Evolutionary conservation across 768 basidiomycete species (phyloP).

Genomic region (Hirschioporus abietinus): DNA sequence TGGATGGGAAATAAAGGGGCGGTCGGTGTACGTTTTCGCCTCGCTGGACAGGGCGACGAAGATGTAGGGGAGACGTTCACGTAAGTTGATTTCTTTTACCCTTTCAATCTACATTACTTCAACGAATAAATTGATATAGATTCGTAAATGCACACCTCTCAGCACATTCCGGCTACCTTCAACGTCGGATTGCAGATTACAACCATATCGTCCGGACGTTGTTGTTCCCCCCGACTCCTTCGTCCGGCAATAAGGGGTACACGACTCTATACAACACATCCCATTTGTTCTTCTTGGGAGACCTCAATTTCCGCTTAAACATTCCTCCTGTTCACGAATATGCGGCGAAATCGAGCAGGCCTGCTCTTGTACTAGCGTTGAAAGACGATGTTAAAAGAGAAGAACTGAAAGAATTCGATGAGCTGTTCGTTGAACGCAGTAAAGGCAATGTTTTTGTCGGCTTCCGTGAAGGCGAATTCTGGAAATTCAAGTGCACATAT

Average conservation of each 20-base stretch:
- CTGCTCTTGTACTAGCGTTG: conserved; percentile 38
- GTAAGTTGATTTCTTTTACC: conserved; percentile 43
- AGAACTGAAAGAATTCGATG: conserved; percentile 65
- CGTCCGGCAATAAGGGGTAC: conserved; percentile 29
- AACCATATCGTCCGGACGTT: conserved; percentile 74
- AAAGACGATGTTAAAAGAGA: conserved; percentile 49
- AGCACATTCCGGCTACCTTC: conserved; percentile 65
- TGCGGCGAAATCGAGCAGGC: conserved; percentile 21
- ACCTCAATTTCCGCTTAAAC: conserved; percentile 87
- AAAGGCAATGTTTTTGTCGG: conserved; percentile 66
- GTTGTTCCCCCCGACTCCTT: conserved; percentile 58
- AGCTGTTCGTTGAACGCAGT: conserved; percentile 57
- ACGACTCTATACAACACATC: conserved; percentile 79
- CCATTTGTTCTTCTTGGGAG: conserved; percentile 90
- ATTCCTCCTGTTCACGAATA: conserved; percentile 52
- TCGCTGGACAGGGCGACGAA: conserved; percentile 47
- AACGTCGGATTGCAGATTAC: conserved; percentile 70
- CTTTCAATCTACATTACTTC: conserved; percentile 8
- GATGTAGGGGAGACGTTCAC: conserved; percentile 71
- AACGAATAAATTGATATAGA: conserved; percentile 33
- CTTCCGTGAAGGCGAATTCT: conserved; percentile 82
- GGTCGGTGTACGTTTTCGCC: conserved; percentile 79
- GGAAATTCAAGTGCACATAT: conserved; percentile 87
- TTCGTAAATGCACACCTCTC: conserved; percentile 93
- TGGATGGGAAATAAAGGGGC: conserved; percentile 96